phyloP scores from a whole-genome alignment of 2,329 filamentous ascomycete genomes.

The Chaetomium sp. region DNA sequence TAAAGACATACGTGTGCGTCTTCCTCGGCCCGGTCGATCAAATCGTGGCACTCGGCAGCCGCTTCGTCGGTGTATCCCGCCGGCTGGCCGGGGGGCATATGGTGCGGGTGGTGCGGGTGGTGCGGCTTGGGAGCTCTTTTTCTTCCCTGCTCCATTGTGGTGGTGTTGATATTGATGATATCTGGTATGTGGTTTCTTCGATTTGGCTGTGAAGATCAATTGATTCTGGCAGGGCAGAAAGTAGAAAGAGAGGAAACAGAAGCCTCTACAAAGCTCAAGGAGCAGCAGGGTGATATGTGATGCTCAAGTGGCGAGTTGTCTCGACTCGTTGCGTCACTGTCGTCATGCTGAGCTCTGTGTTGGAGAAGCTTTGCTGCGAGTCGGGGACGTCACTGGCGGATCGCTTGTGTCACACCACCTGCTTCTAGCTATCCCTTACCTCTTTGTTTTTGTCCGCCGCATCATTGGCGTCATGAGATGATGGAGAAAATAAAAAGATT shows the following conservation, averaged over 20 bases:
- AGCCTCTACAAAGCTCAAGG: background rate
- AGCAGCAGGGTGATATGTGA: background rate
- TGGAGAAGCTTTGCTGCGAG: conserved; percentile 1
- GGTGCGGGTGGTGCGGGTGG: conserved; percentile 13
- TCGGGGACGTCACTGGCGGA: conserved; percentile 3
- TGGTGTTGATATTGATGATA: background rate
- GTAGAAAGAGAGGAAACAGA: too few species aligned
- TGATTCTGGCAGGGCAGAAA: too few species aligned
- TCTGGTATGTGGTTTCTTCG: background rate
- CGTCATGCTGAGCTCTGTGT: conserved; percentile 13
- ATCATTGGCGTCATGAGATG: too few species aligned
- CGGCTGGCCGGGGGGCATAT: conserved; percentile 13
- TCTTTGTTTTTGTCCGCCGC: too few species aligned
- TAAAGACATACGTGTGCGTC: conserved; percentile 19
- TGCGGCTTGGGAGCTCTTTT: background rate
- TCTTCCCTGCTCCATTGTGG: conserved; percentile 9
- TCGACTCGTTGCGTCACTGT: conserved; percentile 11
- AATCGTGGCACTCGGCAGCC: conserved; percentile 20
- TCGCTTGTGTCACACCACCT: too few species aligned
- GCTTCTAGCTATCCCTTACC: too few species aligned
- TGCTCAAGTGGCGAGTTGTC: background rate
- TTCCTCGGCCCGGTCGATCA: conserved; percentile 24
- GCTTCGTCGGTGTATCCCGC: conserved; percentile 23
- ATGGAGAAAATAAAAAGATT: too few species aligned
- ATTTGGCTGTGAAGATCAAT: background rate